Percentiles rank a stretch among this genome's conserved stretches.
Evolutionary conservation across 2,329 filamentous ascomycete species (phyloP).

Genomic region (Ilyonectria robusta): DNA sequence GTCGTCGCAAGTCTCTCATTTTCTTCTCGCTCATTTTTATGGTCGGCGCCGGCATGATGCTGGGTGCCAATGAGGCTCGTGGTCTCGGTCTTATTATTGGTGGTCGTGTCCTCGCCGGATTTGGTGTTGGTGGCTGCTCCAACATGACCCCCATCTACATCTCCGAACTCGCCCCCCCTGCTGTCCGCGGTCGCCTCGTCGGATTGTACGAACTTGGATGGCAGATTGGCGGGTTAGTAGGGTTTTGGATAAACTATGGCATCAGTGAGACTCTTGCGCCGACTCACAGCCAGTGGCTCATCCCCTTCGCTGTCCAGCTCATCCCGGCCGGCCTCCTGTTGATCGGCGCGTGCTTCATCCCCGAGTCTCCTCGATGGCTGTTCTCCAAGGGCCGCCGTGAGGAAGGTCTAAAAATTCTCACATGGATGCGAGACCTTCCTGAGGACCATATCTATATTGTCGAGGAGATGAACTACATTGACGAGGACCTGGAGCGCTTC

Average conservation of each 20-base stretch:
- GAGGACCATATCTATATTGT: conserved; percentile 75
- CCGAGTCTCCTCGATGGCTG: conserved; percentile 79
- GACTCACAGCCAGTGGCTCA: conserved; percentile 71
- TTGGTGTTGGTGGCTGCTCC: conserved; percentile 74
- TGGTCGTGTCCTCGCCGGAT: conserved; percentile 73
- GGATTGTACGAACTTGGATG: conserved; percentile 78
- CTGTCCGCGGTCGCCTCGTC: conserved; percentile 74
- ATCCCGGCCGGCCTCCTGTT: conserved; percentile 76
- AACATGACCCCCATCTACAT: conserved; percentile 76
- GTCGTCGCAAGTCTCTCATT: conserved; percentile 75
- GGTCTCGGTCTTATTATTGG: conserved; percentile 76
- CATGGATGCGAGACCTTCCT: conserved; percentile 74
- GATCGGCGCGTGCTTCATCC: conserved; percentile 71
- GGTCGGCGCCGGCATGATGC: conserved; percentile 80
- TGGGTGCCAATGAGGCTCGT: conserved; percentile 72
- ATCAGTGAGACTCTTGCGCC: conserved; percentile 65
- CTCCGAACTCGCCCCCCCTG: conserved; percentile 72
- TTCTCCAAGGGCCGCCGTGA: conserved; percentile 74
- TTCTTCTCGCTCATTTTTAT: conserved; percentile 75
- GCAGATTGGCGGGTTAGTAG: conserved; percentile 74
- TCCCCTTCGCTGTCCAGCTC: conserved; percentile 77
- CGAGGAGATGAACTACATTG: conserved; percentile 80
- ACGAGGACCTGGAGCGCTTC: conserved; percentile 77
- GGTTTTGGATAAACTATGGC: conserved; percentile 78
- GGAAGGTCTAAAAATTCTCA: conserved; percentile 69